phyloP scores from a whole-genome alignment of 2,329 filamentous ascomycete genomes.

The Pestalotiopsis sp. region DNA sequence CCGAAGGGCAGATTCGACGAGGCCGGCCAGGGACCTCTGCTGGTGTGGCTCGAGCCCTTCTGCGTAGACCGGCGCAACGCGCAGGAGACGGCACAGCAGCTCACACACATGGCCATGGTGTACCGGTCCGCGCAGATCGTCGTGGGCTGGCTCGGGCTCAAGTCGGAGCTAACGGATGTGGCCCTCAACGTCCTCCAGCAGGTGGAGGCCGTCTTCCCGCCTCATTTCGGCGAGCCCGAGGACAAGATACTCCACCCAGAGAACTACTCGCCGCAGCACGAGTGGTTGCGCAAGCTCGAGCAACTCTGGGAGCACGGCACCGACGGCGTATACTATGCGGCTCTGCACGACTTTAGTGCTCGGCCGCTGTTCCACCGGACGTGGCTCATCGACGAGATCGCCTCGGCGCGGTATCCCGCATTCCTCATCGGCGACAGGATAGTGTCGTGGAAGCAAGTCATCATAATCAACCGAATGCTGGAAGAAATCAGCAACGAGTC shows the following conservation, averaged over 20 bases:
- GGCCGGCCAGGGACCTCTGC: background rate
- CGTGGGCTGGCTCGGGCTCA: conserved; percentile 9
- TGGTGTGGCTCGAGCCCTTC: conserved; percentile 3
- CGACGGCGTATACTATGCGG: conserved; percentile 17
- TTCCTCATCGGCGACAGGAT: conserved; percentile 35
- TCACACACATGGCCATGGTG: conserved; percentile 9
- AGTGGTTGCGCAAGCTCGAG: conserved; percentile 16
- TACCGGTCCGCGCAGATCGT: conserved; percentile 6
- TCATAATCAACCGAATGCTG: conserved; percentile 33
- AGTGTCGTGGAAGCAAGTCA: conserved; percentile 35
- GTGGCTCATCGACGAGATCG: conserved; percentile 38
- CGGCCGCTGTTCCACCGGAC: conserved; percentile 34
- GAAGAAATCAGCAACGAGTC: conserved; percentile 36
- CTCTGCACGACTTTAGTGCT: conserved; percentile 29
- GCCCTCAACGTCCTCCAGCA: background rate
- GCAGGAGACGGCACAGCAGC: conserved; percentile 1
- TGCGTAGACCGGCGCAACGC: conserved; percentile 4
- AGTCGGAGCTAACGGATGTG: conserved; percentile 3
- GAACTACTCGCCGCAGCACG: conserved; percentile 4
- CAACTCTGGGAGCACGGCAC: conserved; percentile 20
- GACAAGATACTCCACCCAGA: conserved; percentile 3
- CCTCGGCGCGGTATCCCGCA: conserved; percentile 30
- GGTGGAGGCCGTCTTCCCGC: conserved; percentile 3
- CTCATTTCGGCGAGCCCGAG: conserved; percentile 5
- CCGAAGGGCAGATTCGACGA: background rate